These are phyloP conservation scores for Melanomma pulvis-pyrius DNA, from an alignment of 495 filamentous ascomycete species.

Conservation along the genomic window DNA sequence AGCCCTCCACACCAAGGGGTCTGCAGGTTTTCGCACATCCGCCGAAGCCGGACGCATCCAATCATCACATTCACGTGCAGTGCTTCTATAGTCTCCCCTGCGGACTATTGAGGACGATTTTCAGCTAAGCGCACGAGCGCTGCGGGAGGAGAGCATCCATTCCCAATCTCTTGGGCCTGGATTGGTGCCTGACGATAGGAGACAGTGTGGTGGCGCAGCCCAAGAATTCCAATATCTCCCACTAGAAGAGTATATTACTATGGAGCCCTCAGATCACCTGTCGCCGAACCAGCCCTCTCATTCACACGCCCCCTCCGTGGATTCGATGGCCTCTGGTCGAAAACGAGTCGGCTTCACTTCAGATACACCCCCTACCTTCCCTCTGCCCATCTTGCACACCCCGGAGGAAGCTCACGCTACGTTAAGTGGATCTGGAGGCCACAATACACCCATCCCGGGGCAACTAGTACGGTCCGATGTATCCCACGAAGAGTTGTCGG, in stretches of 20 bases:
- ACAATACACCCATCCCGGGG: slow-evolving; percentile 2
- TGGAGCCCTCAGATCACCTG: slow-evolving; percentile 11
- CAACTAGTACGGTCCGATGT: slow-evolving; percentile 21
- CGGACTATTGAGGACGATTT: neutral
- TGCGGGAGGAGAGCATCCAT: neutral
- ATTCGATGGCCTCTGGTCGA: slow-evolving; percentile 1
- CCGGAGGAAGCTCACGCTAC: neutral
- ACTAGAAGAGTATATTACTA: neutral
- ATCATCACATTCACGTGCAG: neutral
- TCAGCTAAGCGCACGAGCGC: neutral
- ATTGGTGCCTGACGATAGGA: neutral
- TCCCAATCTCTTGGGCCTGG: neutral
- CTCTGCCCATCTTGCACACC: neutral
- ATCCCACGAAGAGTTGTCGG: slow-evolving; percentile 27
- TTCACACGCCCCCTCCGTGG: neutral
- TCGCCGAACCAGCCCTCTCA: neutral
- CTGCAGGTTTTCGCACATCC: neutral
- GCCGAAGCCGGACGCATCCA: neutral
- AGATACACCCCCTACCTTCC: neutral
- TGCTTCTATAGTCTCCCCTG: neutral
- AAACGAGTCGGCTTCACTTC: slow-evolving; percentile 29
- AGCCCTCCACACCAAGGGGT: neutral
- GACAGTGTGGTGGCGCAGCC: neutral
- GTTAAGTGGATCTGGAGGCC: neutral
- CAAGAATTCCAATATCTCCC: neutral